Base-by-base conservation (phyloP, 305 asterid species). In the Fraxinus velutina region DNA sequence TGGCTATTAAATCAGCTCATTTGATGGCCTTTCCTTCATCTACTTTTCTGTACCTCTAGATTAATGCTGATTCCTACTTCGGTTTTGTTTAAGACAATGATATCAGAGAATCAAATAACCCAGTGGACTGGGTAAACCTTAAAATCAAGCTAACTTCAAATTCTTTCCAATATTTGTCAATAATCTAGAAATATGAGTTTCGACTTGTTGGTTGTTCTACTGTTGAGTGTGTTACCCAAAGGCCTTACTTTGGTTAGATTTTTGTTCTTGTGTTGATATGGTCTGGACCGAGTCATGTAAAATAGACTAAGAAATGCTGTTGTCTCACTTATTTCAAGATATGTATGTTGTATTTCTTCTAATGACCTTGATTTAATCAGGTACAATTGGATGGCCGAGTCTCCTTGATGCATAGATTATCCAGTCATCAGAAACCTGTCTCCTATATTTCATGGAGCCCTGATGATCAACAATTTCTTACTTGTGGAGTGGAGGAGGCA, bases 401-500 rank as follows among this genome's bases (percentile, higher is more conserved):
- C 82, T 84, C 86, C 70, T 21, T 88, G 81, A 90, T 83, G 89
- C 91, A 87, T 79, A 83, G 60, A 83, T 86, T 91, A 84, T 74
- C 84, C 6, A 93, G 92, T 80, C 98, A 93, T 83, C 87, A 83
- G 74, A 93, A 86, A 84, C 89, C 98, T 3, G 96, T 93, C 66
- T 85, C 89, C 50, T 89, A 81, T 82, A 89, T 95, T 78, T 86
- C 96, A 47, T 93, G 98, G 98, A 91, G 96, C 86, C 94, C 90
- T 22, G 92, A 89, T 79, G 89, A 91, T 78, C 81, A 81, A 24
- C 97, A 93, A 78, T 84, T 95, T 73, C 97, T 95, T 72, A 95
- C 96, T 47, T 93, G 98, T 87, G 98, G 97, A 79, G 89, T 79
- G 75, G 98, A 94, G 80, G 98, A 95, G 85, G 82, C 83, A 33